phyloP scores from a whole-genome alignment of 192 early-diverging fungal species.

The Gaertneriomyces semiglobifer region DNA sequence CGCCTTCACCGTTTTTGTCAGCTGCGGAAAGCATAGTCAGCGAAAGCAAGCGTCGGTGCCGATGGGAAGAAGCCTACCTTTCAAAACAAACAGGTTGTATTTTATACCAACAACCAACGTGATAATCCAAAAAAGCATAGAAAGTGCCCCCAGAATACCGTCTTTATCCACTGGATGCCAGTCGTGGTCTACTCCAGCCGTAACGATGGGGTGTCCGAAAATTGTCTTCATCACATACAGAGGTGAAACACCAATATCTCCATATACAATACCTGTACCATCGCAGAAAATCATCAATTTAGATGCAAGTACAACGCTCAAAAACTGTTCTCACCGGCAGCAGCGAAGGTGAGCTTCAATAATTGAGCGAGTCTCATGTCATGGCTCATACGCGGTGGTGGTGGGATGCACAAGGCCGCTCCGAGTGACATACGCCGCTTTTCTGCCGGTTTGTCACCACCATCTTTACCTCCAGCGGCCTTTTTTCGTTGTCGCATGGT shows the following conservation, averaged over 20 bases:
- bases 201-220: slow-evolving; percentile 21
- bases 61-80: slow-evolving; percentile 16
- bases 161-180: slow-evolving; percentile 11
- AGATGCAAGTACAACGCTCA: neutral
- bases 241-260: slow-evolving; percentile 57
- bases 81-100: slow-evolving; percentile 44
- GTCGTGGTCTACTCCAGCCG: neutral
- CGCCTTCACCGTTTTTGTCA: slow-evolving; percentile 60
- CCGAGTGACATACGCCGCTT: slow-evolving; percentile 42
- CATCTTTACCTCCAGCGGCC: too few species aligned
- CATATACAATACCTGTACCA: slow-evolving; percentile 41
- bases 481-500: too few species aligned
- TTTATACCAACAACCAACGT: slow-evolving; percentile 45
- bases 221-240: slow-evolving; percentile 50
- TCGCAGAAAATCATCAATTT: slow-evolving; percentile 6
- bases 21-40: slow-evolving; percentile 26
- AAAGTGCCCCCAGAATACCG: slow-evolving; percentile 41
- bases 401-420: slow-evolving; percentile 45
- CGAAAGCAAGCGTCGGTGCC: too few species aligned
- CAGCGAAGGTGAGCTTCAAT: slow-evolving; percentile 31
- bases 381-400: slow-evolving; percentile 37
- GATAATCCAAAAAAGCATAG: slow-evolving; percentile 50
- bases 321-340: slow-evolving; percentile 25
- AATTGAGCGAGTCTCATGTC: slow-evolving; percentile 37
- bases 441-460: too few species aligned